These are phyloP conservation scores for Paratinospora sagittata DNA, from an alignment of 164 flowering plant species.

Conservation along the genomic window DNA sequence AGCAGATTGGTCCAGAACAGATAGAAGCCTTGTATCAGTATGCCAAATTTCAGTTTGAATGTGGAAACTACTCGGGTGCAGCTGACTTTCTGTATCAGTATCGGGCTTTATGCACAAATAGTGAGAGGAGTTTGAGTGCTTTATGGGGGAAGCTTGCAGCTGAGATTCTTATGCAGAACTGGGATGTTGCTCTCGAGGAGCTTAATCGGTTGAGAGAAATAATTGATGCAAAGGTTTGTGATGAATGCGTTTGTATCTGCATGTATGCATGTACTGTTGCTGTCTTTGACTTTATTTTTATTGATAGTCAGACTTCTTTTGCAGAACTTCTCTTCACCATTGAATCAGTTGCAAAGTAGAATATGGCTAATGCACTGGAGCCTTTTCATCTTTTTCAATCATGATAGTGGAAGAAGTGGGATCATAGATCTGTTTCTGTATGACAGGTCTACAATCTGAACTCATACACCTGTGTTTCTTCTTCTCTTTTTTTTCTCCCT, in stretches of 20 bases:
- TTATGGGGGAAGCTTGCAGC: conserved; percentile 98
- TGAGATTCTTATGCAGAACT: conserved; percentile 92
- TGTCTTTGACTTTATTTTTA: neutral
- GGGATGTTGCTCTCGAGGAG: conserved; percentile 95
- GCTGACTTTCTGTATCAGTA: conserved; percentile 95
- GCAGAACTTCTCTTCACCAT: conserved; percentile 78
- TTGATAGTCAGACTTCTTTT: conserved; percentile 12
- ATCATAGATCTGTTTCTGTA: conserved; percentile 86
- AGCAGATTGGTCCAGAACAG: conserved; percentile 90
- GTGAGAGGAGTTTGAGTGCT: conserved; percentile 86
- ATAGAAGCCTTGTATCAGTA: conserved; percentile 94
- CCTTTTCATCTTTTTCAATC: conserved; percentile 93
- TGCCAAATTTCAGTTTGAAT: conserved; percentile 96
- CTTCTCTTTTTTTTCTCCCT: neutral
- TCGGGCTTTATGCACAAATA: conserved; percentile 70
- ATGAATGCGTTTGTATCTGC: neutral
- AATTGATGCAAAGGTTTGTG: conserved; percentile 78
- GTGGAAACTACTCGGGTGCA: conserved; percentile 98
- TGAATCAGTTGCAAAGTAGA: conserved; percentile 82
- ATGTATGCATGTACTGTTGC: neutral
- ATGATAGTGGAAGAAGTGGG: conserved; percentile 89
- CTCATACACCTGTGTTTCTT: neutral
- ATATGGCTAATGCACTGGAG: conserved; percentile 99
- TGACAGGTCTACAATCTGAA: conserved; percentile 58
- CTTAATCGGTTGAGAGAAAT: conserved; percentile 85